Conservation (phyloP, 306 rosid genomes). For the Canavalia gladiata region DNA sequence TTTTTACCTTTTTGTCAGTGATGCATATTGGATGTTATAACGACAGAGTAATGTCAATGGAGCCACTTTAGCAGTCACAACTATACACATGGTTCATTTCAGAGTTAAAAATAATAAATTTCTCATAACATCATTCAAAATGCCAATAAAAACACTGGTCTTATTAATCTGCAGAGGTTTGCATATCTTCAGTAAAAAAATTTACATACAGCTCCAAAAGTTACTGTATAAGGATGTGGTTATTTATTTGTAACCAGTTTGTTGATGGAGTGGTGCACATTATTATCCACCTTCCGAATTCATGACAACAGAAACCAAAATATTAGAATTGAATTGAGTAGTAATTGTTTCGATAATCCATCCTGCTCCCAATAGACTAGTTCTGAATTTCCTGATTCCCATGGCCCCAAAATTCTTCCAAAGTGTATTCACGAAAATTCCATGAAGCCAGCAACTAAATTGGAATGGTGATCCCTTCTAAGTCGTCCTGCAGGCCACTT, state of each 20-base stretch:
- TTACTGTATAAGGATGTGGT: not conserved
- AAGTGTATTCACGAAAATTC: not conserved
- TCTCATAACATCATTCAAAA: conserved; percentile 18
- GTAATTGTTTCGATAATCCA: not conserved
- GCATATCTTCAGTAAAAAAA: too few species aligned
- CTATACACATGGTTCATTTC: conserved; percentile 32
- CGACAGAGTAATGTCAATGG: conserved; percentile 18
- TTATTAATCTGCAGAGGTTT: not conserved
- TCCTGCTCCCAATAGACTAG: not conserved
- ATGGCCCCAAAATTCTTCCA: not conserved
- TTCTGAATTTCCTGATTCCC: not conserved
- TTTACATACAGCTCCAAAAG: not conserved
- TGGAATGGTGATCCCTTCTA: not conserved
- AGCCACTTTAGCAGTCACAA: conserved; percentile 35
- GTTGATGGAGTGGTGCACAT: not conserved
- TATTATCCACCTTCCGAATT: not conserved
- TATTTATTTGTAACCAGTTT: not conserved
- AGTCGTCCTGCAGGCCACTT: not conserved
- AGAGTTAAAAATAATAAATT: conserved; percentile 22
- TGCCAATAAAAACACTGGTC: not conserved
- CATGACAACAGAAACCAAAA: not conserved
- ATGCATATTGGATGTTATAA: conserved; percentile 45
- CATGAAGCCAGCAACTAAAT: not conserved
- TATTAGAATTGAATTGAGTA: not conserved
- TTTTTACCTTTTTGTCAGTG: conserved; percentile 24